Percentiles rank a stretch among this genome's conserved stretches.
Evolutionary conservation across 345 rosid genomes (phyloP).

Genomic region (Euclidium syriacum): DNA sequence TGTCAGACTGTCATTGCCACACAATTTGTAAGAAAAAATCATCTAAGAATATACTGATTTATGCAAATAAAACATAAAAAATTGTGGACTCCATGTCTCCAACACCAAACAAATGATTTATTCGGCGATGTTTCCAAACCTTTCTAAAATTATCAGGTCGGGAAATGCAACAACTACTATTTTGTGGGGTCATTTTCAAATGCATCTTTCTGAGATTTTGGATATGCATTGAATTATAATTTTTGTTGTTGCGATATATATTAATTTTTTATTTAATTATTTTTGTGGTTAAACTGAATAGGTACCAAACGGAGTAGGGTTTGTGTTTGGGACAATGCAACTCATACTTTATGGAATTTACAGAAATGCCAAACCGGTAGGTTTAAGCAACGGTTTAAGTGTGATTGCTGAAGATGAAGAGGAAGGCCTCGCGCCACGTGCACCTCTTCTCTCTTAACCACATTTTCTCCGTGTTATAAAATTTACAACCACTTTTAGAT

Average conservation of each 20-base stretch:
- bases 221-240: background rate
- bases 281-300: slow-evolving; percentile 15
- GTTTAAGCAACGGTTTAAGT: slow-evolving; percentile 1
- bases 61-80: background rate
- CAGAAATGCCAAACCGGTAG: slow-evolving; percentile 38
- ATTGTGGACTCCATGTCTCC: slow-evolving; percentile 25
- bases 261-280: background rate
- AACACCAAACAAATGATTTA: slow-evolving; percentile 6
- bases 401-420: slow-evolving; percentile 22
- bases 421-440: slow-evolving; percentile 19
- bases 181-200: background rate
- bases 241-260: background rate
- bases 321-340: slow-evolving; percentile 57
- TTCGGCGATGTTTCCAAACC: background rate
- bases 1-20: slow-evolving; percentile 2
- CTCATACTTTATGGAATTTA: slow-evolving; percentile 52
- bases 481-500: background rate
- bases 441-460: slow-evolving; percentile 26
- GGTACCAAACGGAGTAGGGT: slow-evolving; percentile 72
- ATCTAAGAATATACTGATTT: background rate
- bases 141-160: background rate
- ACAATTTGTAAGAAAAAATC: background rate
- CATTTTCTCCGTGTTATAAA: background rate
- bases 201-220: background rate
- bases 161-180: slow-evolving; percentile 7